Percentiles rank a stretch among this genome's conserved stretches.
phyloP scores from a whole-genome alignment of 1,284 basidiomycete genomes.

The Boletellus deceptivus region DNA sequence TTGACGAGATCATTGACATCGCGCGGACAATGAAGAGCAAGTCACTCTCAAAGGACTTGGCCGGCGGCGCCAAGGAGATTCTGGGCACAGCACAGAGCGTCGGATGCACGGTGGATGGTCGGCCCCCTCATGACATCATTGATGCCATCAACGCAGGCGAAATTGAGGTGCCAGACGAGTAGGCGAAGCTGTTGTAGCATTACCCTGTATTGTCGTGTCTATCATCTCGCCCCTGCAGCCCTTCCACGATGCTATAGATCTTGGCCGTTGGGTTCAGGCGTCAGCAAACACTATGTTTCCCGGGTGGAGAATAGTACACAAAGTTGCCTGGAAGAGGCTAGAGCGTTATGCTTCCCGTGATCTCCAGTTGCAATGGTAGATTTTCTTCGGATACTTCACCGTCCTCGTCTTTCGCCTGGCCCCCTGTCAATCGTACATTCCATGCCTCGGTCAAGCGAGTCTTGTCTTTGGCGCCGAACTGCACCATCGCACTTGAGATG shows the following conservation, averaged over 20 bases:
- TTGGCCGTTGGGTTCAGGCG: too few species aligned
- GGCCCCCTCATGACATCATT: slow-evolving; percentile 93
- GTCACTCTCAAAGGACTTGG: slow-evolving; percentile 90
- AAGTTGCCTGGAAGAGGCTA: neutral
- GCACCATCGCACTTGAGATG: slow-evolving; percentile 32
- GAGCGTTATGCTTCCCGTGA: neutral
- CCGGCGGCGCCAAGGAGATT: slow-evolving; percentile 93
- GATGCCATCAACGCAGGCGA: slow-evolving; percentile 96
- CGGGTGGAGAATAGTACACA: too few species aligned
- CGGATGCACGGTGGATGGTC: slow-evolving; percentile 96
- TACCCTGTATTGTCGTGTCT: slow-evolving; percentile 14
- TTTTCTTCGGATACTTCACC: slow-evolving; percentile 19
- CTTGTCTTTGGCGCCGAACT: slow-evolving; percentile 22
- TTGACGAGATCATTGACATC: slow-evolving; percentile 95
- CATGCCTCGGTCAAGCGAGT: slow-evolving; percentile 30
- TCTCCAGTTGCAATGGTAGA: slow-evolving; percentile 19
- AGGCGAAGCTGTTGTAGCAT: slow-evolving; percentile 39
- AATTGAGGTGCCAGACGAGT: slow-evolving; percentile 93
- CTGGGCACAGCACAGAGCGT: slow-evolving; percentile 91
- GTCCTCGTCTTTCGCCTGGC: slow-evolving; percentile 24
- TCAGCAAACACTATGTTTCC: too few species aligned
- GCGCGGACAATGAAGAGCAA: slow-evolving; percentile 96
- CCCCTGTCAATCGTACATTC: slow-evolving; percentile 27
- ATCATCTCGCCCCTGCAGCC: neutral
- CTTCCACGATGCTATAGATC: too few species aligned